Percentiles rank a stretch among this genome's conserved stretches.
phyloP scores from a whole-genome alignment of 768 basidiomycete species.

The Kwoniella europaea region DNA sequence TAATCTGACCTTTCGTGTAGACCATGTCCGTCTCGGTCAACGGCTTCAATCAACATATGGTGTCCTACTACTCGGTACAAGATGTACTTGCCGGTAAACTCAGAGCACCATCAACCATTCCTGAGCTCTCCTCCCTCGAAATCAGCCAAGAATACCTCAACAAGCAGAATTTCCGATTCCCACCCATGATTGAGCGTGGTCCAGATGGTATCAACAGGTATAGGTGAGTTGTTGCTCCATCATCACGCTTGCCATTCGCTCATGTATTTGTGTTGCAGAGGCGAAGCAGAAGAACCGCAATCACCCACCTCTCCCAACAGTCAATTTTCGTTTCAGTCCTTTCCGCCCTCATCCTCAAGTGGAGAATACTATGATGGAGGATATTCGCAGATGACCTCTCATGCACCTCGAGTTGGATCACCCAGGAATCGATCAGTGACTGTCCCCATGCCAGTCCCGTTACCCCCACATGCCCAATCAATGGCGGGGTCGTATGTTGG shows the following conservation, averaged over 20 bases:
- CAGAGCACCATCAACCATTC: constrained; percentile 81
- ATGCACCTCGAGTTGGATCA: constrained; percentile 9
- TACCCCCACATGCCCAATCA: constrained; percentile 17
- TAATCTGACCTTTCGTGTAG: constrained; percentile 60
- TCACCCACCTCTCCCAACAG: constrained; percentile 29
- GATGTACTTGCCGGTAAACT: constrained; percentile 89
- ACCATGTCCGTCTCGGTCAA: constrained; percentile 87
- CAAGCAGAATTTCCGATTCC: constrained; percentile 87
- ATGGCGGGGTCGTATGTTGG: constrained; percentile 8
- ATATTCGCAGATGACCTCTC: constrained; percentile 20
- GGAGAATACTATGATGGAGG: constrained; percentile 20
- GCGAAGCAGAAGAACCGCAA: constrained; percentile 27
- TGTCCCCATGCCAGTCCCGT: constrained; percentile 32
- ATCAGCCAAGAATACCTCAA: constrained; percentile 87
- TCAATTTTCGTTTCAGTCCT: constrained; percentile 17
- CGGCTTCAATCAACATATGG: constrained; percentile 86
- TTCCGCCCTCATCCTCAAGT: constrained; percentile 14
- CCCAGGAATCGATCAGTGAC: constrained; percentile 31
- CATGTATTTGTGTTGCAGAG: constrained; percentile 9
- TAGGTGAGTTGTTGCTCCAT: constrained; percentile 49
- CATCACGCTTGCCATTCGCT: constrained; percentile 1
- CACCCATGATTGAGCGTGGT: constrained; percentile 84
- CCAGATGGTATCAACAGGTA: constrained; percentile 81
- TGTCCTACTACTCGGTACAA: constrained; percentile 91
- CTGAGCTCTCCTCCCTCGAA: constrained; percentile 82